phyloP scores from a whole-genome alignment of 371 early-diverging fungal genomes.

The Actinomortierella ambigua region DNA sequence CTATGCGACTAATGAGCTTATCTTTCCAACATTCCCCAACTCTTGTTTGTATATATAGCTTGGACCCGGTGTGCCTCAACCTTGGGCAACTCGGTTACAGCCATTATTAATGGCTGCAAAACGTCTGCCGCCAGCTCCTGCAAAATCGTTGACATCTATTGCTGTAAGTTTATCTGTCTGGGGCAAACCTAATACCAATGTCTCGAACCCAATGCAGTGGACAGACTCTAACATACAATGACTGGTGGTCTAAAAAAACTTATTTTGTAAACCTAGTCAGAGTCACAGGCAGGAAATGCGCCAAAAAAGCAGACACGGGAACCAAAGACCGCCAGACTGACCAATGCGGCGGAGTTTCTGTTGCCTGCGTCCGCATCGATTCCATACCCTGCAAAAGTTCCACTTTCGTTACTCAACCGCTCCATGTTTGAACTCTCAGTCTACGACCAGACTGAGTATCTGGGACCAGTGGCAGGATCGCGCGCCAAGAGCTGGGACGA shows the following conservation, averaged over 20 bases:
- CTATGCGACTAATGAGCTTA: no score
- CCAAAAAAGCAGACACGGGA: no score
- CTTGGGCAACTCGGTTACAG: constrained; percentile 35
- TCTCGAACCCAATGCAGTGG: no score
- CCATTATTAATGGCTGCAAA: constrained; percentile 32
- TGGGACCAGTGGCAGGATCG: constrained; percentile 43
- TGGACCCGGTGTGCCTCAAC: constrained; percentile 15
- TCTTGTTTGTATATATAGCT: constrained; percentile 3
- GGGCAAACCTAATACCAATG: no score
- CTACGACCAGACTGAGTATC: constrained; percentile 39
- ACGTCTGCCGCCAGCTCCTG: constrained; percentile 21
- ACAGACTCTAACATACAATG: no score
- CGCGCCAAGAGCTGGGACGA: constrained; percentile 32
- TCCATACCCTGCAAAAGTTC: constrained; percentile 29
- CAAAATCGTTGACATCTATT: constrained; percentile 11
- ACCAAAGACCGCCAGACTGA: constrained; percentile 11
- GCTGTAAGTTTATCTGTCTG: no score
- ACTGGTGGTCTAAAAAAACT: no score
- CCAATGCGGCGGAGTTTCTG: constrained; percentile 22
- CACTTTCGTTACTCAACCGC: constrained; percentile 38
- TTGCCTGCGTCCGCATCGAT: constrained; percentile 22
- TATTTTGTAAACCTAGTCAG: no score
- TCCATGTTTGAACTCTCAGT: constrained; percentile 47
- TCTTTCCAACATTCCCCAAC: no score
- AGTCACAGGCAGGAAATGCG: no score